Evolutionary conservation across 2,329 filamentous ascomycete genomes (phyloP).

Genomic region (Colletotrichum zoysiae): DNA sequence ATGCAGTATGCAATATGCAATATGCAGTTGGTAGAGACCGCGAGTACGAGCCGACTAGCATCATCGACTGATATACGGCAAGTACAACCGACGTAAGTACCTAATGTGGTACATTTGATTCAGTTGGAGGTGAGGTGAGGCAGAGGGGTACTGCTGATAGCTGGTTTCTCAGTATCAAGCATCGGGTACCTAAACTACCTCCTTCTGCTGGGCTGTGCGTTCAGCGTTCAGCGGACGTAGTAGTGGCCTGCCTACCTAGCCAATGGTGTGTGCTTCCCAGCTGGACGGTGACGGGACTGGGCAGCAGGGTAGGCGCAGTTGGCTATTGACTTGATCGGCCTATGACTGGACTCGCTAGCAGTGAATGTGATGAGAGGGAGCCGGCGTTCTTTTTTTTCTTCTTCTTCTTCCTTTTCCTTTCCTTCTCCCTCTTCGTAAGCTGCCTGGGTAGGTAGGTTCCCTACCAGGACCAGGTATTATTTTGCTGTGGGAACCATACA

Average conservation of each 20-base stretch:
- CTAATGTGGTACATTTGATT: constrained; percentile 6
- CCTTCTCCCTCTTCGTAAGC: neutral
- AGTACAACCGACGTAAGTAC: neutral
- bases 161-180: constrained; percentile 19
- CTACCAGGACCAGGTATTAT: constrained; percentile 24
- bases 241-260: neutral
- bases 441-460: neutral
- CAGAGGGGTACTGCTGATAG: constrained; percentile 28
- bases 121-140: constrained; percentile 11
- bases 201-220: constrained; percentile 13
- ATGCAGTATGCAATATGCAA: neutral
- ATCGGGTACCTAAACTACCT: neutral
- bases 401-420: neutral
- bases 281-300: constrained; percentile 31
- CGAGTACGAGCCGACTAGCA: neutral
- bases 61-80: neutral
- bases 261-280: constrained; percentile 20
- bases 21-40: neutral
- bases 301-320: constrained; percentile 11
- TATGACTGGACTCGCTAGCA: constrained; percentile 23
- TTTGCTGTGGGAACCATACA: constrained; percentile 25
- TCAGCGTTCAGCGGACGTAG: constrained; percentile 13
- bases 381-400: constrained; percentile 38
- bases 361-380: constrained; percentile 28
- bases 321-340: constrained; percentile 18